phyloP scores from a whole-genome alignment of 768 basidiomycete genomes.

The Panaeolus papilionaceus region DNA sequence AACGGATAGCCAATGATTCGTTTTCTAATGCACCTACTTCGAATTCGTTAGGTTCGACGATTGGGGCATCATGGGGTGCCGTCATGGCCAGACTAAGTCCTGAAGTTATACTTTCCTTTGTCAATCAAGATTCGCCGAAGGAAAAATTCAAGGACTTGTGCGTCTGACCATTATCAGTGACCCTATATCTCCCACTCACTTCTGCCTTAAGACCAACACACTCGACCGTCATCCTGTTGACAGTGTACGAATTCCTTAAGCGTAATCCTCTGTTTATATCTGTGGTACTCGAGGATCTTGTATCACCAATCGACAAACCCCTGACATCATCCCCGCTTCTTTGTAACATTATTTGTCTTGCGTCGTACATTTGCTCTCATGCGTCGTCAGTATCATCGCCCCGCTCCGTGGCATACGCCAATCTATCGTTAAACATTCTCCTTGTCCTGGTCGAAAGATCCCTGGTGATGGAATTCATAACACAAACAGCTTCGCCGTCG shows the following conservation, averaged over 20 bases:
- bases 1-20: conserved; percentile 57
- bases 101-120: conserved; percentile 57
- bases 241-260: conserved; percentile 65
- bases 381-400: conserved; percentile 65
- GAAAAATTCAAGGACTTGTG: conserved; percentile 67
- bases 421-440: conserved; percentile 59
- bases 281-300: conserved; percentile 48
- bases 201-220: conserved; percentile 59
- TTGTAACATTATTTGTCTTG: conserved; percentile 58
- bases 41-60: conserved; percentile 37
- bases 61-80: conserved; percentile 57
- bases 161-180: conserved; percentile 25
- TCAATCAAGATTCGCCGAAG: conserved; percentile 49
- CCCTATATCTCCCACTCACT: not conserved
- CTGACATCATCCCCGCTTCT: conserved; percentile 41
- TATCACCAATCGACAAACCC: conserved; percentile 31
- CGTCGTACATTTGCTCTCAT: conserved; percentile 72
- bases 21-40: conserved; percentile 28
- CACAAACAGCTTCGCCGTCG: conserved; percentile 42
- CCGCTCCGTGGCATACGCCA: conserved; percentile 67
- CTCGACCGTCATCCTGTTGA: conserved; percentile 61
- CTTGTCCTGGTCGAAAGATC: conserved; percentile 57
- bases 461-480: conserved; percentile 52
- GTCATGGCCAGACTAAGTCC: conserved; percentile 59
- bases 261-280: conserved; percentile 55